Percentiles rank a stretch among this genome's conserved stretches.
Evolutionary conservation across 495 filamentous ascomycete species (phyloP).

Genomic region (Penicillium silybi): DNA sequence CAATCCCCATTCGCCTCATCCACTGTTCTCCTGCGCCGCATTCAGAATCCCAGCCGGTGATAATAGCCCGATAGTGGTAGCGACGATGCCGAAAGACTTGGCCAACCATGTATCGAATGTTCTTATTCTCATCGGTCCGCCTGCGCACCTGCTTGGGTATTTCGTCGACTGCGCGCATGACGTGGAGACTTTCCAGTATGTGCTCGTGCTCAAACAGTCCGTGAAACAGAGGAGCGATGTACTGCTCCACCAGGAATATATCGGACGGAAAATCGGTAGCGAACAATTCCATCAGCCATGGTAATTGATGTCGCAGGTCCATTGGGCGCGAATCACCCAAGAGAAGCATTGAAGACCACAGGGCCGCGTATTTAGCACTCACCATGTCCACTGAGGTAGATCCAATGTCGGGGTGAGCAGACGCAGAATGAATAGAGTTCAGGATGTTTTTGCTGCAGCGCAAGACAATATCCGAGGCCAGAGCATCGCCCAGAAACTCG

Average conservation of each 20-base stretch:
- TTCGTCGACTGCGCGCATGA: constrained; percentile 57
- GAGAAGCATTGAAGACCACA: constrained; percentile 74
- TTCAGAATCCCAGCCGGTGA: constrained; percentile 80
- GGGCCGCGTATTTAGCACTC: constrained; percentile 66
- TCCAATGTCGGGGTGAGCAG: constrained; percentile 18
- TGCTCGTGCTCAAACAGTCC: constrained; percentile 40
- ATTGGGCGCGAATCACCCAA: constrained; percentile 41
- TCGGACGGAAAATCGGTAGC: constrained; percentile 60
- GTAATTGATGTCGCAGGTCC: constrained; percentile 58
- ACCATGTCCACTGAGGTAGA: constrained; percentile 50
- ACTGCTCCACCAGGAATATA: constrained; percentile 58
- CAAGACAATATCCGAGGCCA: constrained; percentile 62
- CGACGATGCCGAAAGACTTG: constrained; percentile 80
- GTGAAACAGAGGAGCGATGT: constrained; percentile 56
- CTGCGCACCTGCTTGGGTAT: constrained; percentile 52
- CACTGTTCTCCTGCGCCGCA: constrained; percentile 49
- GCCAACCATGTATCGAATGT: constrained; percentile 70
- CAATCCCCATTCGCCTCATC: constrained; percentile 61
- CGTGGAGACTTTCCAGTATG: constrained; percentile 50
- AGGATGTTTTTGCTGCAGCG: constrained; percentile 80
- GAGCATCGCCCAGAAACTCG: constrained; percentile 55
- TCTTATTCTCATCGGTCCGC: constrained; percentile 31
- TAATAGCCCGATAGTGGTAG: constrained; percentile 74
- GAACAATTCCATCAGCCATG: constrained; percentile 64
- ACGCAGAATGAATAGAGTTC: constrained; percentile 48